Conservation (phyloP, 2,329 filamentous ascomycete species). For the Epichloe baconii region DNA sequence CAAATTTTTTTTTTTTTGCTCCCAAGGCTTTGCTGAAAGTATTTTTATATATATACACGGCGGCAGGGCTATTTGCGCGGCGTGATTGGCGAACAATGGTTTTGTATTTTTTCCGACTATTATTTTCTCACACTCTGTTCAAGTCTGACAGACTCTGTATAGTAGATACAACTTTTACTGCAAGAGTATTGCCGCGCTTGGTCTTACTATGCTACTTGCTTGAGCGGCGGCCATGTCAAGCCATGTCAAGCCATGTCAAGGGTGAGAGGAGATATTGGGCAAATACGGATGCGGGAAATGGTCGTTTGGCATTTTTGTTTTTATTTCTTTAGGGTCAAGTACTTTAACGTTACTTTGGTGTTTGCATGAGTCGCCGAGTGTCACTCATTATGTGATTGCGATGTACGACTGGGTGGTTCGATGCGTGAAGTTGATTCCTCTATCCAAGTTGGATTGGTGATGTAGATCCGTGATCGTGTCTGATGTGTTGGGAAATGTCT, state of each 20-base stretch:
- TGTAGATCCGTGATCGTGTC: too few species aligned
- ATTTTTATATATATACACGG: neutral
- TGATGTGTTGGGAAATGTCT: too few species aligned
- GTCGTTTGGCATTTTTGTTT: too few species aligned
- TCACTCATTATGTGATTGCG: too few species aligned
- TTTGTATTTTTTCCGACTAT: neutral
- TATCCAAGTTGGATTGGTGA: too few species aligned
- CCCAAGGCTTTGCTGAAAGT: too few species aligned
- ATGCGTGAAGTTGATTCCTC: too few species aligned
- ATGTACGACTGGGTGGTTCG: too few species aligned
- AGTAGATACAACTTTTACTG: neutral
- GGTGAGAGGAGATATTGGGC: neutral
- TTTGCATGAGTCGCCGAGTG: neutral
- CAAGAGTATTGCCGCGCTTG: too few species aligned
- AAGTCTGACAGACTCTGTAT: neutral
- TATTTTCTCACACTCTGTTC: too few species aligned
- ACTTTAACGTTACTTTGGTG: neutral
- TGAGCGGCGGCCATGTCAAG: neutral
- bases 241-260: too few species aligned
- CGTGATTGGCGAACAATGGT: neutral
- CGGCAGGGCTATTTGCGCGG: neutral
- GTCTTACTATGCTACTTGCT: neutral
- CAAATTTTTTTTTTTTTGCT: neutral
- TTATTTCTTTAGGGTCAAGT: neutral
- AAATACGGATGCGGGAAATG: neutral